Conservation (phyloP, 2,329 filamentous ascomycete genomes). For the Aspergillus sp. region DNA sequence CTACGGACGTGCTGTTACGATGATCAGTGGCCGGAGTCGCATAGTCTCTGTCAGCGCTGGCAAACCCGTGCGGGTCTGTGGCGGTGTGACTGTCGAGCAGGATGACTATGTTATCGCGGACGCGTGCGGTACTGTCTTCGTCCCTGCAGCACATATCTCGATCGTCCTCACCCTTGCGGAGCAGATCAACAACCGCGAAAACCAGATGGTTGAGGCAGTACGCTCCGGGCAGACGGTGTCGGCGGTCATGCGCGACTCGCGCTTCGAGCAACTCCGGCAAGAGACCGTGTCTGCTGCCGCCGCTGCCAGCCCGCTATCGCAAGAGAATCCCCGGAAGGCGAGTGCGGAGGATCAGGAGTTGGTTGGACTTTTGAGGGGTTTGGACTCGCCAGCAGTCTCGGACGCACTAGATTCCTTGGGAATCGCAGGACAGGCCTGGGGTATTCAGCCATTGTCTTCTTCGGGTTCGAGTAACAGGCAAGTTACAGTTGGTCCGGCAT, state of each 20-base stretch:
- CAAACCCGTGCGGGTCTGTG: constrained; percentile 23
- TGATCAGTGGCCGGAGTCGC: constrained; percentile 36
- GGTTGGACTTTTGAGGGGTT: constrained; percentile 17
- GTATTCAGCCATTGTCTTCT: constrained; percentile 20
- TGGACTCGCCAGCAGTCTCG: constrained; percentile 22
- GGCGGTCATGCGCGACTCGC: constrained; percentile 23
- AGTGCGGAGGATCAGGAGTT: constrained; percentile 21
- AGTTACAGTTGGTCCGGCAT: constrained; percentile 34
- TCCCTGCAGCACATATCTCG: constrained; percentile 17
- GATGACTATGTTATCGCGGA: constrained; percentile 27
- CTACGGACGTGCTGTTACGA: constrained; percentile 34
- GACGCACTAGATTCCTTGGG: constrained; percentile 26
- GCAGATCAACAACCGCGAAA: constrained; percentile 18
- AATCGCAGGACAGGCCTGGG: constrained; percentile 20
- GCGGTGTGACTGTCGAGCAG: constrained; percentile 18
- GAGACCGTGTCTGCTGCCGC: background rate
- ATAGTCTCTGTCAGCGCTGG: constrained; percentile 35
- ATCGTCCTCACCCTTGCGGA: constrained; percentile 18
- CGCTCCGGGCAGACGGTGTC: constrained; percentile 18
- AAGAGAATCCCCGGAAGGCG: constrained; percentile 12
- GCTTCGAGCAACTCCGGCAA: constrained; percentile 15
- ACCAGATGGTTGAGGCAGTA: constrained; percentile 22
- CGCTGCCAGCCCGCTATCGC: background rate
- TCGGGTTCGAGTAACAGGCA: constrained; percentile 24
- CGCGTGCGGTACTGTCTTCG: constrained; percentile 21